A percentile compares a stretch with the other conserved stretches of the same genome.
These are phyloP conservation scores for Psilocybe sp. DNA, from an alignment of 768 basidiomycete species.

Conservation along the genomic window DNA sequence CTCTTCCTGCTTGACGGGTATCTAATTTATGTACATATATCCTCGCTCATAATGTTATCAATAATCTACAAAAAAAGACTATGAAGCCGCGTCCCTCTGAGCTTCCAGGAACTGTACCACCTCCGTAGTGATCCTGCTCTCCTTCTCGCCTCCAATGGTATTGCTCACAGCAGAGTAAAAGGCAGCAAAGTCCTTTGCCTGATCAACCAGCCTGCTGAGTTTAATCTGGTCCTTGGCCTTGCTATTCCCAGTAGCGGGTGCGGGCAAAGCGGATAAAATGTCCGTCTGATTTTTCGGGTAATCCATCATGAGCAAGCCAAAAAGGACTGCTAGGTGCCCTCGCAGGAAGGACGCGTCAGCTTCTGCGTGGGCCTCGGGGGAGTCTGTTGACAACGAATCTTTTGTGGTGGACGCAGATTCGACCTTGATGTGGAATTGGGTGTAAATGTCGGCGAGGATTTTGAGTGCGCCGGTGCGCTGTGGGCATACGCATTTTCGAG, in stretches of 20 bases:
- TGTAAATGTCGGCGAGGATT: constrained; percentile 49
- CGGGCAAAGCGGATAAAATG: constrained; percentile 24
- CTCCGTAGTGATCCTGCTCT: constrained; percentile 40
- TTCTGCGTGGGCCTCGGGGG: constrained; percentile 21
- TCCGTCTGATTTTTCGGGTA: constrained; percentile 31
- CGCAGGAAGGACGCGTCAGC: constrained; percentile 55
- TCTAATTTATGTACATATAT: too few species aligned
- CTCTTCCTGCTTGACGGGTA: too few species aligned
- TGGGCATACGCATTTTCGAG: constrained; percentile 51
- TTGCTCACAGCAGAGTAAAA: constrained; percentile 35
- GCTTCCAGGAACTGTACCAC: constrained; percentile 55
- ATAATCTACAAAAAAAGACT: neutral
- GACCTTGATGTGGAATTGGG: constrained; percentile 27
- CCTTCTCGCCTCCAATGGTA: constrained; percentile 25
- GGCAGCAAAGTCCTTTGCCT: constrained; percentile 46
- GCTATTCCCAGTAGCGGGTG: neutral
- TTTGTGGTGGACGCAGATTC: constrained; percentile 12
- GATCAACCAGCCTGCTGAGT: constrained; percentile 34
- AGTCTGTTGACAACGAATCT: constrained; percentile 12
- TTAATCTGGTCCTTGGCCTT: constrained; percentile 19
- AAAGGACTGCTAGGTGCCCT: constrained; percentile 73
- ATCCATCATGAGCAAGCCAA: constrained; percentile 53
- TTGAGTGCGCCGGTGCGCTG: constrained; percentile 42
- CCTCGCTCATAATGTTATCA: neutral
- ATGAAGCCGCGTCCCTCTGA: constrained; percentile 25